These are phyloP conservation scores for grape (Vitis vinifera) DNA, from an alignment of 164 flowering plant species.

Conservation along the genomic window ASM3070453v1 NC_081822.1:8628501-8629000, in stretches of 20 bases:
- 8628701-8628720: conserved; percentile 64
- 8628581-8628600: conserved; percentile 51
- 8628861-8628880: conserved; percentile 33
- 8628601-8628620: conserved; percentile 44
- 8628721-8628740: conserved; percentile 48
- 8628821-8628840: conserved; percentile 54
- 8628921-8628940: conserved; percentile 54
- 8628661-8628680: conserved; percentile 55
- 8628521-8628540: conserved; percentile 31
- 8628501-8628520: conserved; percentile 29
- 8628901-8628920: conserved; percentile 65
- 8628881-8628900: conserved; percentile 59
- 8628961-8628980: conserved; percentile 53
- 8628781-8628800: conserved; percentile 58
- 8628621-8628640: conserved; percentile 33
- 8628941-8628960: conserved; percentile 42
- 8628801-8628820: conserved; percentile 68
- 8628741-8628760: conserved; percentile 68
- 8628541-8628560: conserved; percentile 30
- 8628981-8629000: conserved; percentile 61
- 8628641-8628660: conserved; percentile 63
- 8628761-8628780: conserved; percentile 38
- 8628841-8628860: conserved; percentile 22
- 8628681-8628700: conserved; percentile 71
- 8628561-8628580: conserved; percentile 29